Percentiles rank a stretch among this genome's conserved stretches.
Conservation (phyloP, 805 yeast genomes). For the Sporopachydermia quercuum region DNA sequence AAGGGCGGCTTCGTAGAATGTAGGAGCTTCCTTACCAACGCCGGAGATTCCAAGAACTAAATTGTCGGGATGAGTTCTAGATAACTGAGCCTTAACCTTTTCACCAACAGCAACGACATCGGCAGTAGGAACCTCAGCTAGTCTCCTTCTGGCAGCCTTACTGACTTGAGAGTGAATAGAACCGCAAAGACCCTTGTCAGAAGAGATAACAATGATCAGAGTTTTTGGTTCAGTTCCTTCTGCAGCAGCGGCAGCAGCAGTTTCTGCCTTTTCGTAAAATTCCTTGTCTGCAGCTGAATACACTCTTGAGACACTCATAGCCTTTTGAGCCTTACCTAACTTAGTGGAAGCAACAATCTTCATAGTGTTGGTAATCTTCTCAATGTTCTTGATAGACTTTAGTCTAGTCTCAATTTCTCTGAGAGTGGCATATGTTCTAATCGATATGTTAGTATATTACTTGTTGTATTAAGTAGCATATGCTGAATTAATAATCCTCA, state of each 20-base stretch:
- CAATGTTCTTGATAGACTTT: slow-evolving; percentile 96
- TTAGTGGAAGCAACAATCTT: slow-evolving; percentile 98
- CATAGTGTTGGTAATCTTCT: slow-evolving; percentile 99
- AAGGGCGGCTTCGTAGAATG: slow-evolving; percentile 76
- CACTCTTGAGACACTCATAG: slow-evolving; percentile 76
- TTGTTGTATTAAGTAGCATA: neutral
- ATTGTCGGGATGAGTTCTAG: slow-evolving; percentile 62
- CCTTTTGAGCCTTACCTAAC: slow-evolving; percentile 87
- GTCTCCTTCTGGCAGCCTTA: slow-evolving; percentile 65
- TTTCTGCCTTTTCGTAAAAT: slow-evolving; percentile 72
- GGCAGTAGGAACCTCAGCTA: slow-evolving; percentile 45
- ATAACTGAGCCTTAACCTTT: slow-evolving; percentile 77
- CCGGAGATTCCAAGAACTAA: slow-evolving; percentile 72
- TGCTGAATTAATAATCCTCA: neutral
- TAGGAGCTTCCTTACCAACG: slow-evolving; percentile 94
- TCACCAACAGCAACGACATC: slow-evolving; percentile 89
- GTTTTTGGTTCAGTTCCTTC: slow-evolving; percentile 37
- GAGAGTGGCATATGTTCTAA: slow-evolving; percentile 90
- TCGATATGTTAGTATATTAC: neutral
- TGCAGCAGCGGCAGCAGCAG: slow-evolving; percentile 35
- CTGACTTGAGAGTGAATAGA: slow-evolving; percentile 93
- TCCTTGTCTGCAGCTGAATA: slow-evolving; percentile 70
- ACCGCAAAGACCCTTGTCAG: slow-evolving; percentile 98
- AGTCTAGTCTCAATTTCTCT: slow-evolving; percentile 98
- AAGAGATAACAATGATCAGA: slow-evolving; percentile 75